Evolutionary conservation across 1,284 basidiomycete species (phyloP).

Genomic region (Ustilago crameri): DNA sequence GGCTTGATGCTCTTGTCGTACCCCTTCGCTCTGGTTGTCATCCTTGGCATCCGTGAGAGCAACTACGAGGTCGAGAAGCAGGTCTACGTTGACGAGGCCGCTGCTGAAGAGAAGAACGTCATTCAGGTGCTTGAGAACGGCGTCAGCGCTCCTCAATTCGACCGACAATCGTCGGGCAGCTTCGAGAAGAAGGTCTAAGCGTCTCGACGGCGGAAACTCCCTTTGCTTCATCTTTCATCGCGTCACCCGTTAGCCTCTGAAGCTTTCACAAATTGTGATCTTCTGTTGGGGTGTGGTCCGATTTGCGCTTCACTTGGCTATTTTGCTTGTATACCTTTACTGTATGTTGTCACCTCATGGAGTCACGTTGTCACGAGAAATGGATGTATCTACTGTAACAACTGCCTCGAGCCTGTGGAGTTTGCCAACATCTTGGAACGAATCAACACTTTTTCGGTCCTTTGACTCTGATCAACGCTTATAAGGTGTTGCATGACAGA

Average conservation of each 20-base stretch:
- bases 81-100: slow-evolving; percentile 32
- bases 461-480: no score
- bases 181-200: slow-evolving; percentile 35
- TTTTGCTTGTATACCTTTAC: not conserved
- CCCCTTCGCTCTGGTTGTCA: slow-evolving; percentile 27
- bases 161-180: slow-evolving; percentile 28
- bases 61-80: slow-evolving; percentile 39
- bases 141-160: slow-evolving; percentile 12
- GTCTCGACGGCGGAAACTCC: not conserved
- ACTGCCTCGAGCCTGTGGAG: no score
- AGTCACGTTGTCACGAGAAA: slow-evolving; percentile 1
- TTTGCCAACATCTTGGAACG: no score
- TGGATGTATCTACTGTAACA: not conserved
- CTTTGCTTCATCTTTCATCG: no score
- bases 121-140: slow-evolving; percentile 22
- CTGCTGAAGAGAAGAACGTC: slow-evolving; percentile 22
- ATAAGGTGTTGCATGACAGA: no score
- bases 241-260: no score
- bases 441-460: no score
- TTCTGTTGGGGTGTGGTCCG: no score
- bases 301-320: no score
- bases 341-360: not conserved
- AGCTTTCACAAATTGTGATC: no score
- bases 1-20: slow-evolving; percentile 32
- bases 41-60: slow-evolving; percentile 22